Evolutionary conservation across 2,329 filamentous ascomycete species (phyloP), one percentile per base, ranked within the genome.

Genomic region (Alternaria sp.): DNA sequence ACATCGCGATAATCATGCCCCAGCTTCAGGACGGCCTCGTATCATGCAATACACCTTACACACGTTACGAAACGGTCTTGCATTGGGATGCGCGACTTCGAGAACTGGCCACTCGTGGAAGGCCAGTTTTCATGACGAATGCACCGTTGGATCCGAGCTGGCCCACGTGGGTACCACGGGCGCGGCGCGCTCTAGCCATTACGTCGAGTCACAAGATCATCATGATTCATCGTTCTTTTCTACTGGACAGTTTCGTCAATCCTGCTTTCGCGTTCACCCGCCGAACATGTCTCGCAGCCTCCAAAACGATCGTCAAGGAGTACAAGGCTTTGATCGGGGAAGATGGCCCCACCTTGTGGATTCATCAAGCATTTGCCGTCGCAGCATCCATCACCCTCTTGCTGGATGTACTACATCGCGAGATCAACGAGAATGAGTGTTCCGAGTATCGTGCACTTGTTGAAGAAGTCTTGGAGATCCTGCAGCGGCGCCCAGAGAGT

Each of bases 191-290:
- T 59, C 40, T 59, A 30, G 57, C 57, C 11, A 59, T 59, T 23
- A 59, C 46, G n/a, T 59, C 57, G 8, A 59, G 54, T 23, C 54
- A 57, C 44, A 80, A 81, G 59, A 77, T 80, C n/a, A 80, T 80
- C 62, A 81, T 81, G 79, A 79, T 81, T 12, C 77, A 79, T 49
- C 68, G 79, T 12, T 78, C 79, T 21, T 81, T 81, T 51, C 66
- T 80, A n/a, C 54, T 55, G 17, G 62, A 61, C 8, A 80, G 78
- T 44, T 80, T 81, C 52, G 74, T 73, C 0, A 80, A 80, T 36
- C 70, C 74, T 1, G 73, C 75, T 78, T 81, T 64, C 70, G 69
- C 8, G 71, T 80, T 49, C 17, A 80, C 78, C 1, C 69, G 79
- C 11, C 69, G 74, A 45, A 80, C 79, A 1, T 81, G 79, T 36